Conservation (phyloP, 495 filamentous ascomycete genomes). For the Cryomyces minteri region DNA sequence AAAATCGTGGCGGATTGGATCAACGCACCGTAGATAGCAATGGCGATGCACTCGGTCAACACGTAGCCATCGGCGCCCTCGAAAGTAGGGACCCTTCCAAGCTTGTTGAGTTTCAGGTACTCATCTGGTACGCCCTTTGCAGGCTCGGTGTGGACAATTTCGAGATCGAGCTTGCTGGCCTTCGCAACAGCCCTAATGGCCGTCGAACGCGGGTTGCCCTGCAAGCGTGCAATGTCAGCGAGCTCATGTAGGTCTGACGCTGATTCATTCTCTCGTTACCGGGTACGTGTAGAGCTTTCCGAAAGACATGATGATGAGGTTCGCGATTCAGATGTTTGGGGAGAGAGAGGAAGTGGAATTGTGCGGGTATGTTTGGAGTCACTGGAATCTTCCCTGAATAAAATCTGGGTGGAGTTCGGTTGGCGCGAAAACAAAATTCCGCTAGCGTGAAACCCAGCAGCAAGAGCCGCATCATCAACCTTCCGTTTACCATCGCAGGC, state of each 20-base stretch:
- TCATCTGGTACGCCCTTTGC: slow-evolving; percentile 40
- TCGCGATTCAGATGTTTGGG: no score
- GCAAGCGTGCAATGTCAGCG: slow-evolving; percentile 4
- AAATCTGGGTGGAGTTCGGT: no score
- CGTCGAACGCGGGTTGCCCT: slow-evolving; percentile 84
- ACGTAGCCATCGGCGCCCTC: slow-evolving; percentile 81
- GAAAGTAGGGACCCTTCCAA: slow-evolving; percentile 85
- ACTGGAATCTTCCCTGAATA: no score
- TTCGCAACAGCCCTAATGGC: slow-evolving; percentile 81
- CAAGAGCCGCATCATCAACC: no score
- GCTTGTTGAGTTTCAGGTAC: slow-evolving; percentile 69
- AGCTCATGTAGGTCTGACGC: background rate
- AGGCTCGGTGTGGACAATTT: slow-evolving; percentile 55
- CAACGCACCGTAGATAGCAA: slow-evolving; percentile 89
- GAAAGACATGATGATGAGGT: slow-evolving; percentile 53
- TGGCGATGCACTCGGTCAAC: slow-evolving; percentile 79
- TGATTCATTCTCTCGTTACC: slow-evolving; percentile 34
- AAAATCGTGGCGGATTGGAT: background rate
- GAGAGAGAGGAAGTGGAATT: no score
- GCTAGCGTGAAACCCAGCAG: no score
- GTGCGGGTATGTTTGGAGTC: no score
- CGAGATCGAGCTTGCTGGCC: slow-evolving; percentile 81
- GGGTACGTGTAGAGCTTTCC: slow-evolving; percentile 84
- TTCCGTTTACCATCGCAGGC: no score
- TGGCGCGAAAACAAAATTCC: no score